phyloP scores from a whole-genome alignment of 441 rosid species.

The Populus hybrid region DNA sequence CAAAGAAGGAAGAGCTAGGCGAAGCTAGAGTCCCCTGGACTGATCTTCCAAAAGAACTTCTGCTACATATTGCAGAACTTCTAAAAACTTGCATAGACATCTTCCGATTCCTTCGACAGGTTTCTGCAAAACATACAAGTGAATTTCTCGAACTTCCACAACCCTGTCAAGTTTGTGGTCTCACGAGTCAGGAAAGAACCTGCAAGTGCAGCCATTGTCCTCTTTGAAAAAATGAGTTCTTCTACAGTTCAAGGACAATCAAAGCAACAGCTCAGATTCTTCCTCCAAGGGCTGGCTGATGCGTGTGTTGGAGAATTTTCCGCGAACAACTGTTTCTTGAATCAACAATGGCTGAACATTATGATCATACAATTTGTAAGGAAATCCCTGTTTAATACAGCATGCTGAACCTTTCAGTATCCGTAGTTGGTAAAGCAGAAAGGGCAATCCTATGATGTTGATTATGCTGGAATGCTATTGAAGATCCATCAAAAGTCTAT shows the following conservation, averaged over 20 bases:
- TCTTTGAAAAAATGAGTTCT: too few species aligned
- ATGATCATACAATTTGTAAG: not conserved
- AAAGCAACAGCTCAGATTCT: too few species aligned
- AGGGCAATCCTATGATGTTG: not conserved
- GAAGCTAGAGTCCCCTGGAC: not conserved
- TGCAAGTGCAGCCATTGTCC: not conserved
- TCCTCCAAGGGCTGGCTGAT: not conserved
- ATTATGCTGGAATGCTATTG: too few species aligned
- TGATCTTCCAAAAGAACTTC: not conserved
- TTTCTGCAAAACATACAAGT: not conserved
- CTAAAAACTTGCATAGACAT: not conserved
- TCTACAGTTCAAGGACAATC: not conserved
- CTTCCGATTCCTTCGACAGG: not conserved
- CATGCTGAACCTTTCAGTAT: not conserved
- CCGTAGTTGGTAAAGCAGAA: not conserved
- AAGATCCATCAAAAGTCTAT: too few species aligned
- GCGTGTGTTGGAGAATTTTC: not conserved
- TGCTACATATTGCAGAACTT: not conserved
- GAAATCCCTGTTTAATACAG: not conserved
- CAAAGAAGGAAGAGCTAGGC: too few species aligned
- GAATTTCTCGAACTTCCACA: not conserved
- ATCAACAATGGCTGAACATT: not conserved
- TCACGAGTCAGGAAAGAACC: not conserved
- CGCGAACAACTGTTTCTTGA: too few species aligned
- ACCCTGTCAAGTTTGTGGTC: not conserved